Base-by-base conservation (phyloP, 441 rosid species). In the Mallotus japonicus region DNA sequence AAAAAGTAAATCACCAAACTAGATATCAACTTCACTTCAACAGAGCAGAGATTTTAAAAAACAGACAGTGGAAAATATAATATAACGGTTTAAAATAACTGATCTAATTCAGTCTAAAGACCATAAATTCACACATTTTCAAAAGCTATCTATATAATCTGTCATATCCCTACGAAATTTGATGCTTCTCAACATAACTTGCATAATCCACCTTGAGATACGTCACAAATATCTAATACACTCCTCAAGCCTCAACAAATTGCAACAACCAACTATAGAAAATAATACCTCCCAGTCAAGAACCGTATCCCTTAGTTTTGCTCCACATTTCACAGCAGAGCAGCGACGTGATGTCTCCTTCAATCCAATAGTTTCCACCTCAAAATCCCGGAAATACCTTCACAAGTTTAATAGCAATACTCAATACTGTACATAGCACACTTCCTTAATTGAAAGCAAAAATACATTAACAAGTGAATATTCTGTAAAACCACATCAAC, bases 211-310 rank as follows among this genome's bases (percentile, higher is more conserved):
- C 70, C 37, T 62, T 17, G 13, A 34, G 12, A 37, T 37, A 62
- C 2, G 13, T 61, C 65, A 61, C 32, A 32, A 61, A 32, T 6
- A 44, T 44, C 37, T 34, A 34, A 61, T 61, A 37, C 65, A 61
- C 6, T 40, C 44, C 44, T 32, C 65, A 3, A 12, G 8, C 49
- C 66, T 44, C 66, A 37, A 12, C 60, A 12, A 32, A 34, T n/a
- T 67, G 28, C 22, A 62, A 14, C 11, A 8, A 13, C 37, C 19
- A 24, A 55, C 44, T 28, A 56, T 54, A 65, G 20, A 49, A 64
- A 67, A 74, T 40, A n/a, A 55, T 81, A 95, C 99, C 97, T 95
- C 99, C 99, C 99, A 95, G 70, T 95, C 99, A 80, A 95, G 89
- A 77, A 95, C 99, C 1, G 97, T 90, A 76, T 95, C 99, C 85